Conservation (phyloP, 108 stramenopile species). For the Schizochytrium sp. region DNA sequence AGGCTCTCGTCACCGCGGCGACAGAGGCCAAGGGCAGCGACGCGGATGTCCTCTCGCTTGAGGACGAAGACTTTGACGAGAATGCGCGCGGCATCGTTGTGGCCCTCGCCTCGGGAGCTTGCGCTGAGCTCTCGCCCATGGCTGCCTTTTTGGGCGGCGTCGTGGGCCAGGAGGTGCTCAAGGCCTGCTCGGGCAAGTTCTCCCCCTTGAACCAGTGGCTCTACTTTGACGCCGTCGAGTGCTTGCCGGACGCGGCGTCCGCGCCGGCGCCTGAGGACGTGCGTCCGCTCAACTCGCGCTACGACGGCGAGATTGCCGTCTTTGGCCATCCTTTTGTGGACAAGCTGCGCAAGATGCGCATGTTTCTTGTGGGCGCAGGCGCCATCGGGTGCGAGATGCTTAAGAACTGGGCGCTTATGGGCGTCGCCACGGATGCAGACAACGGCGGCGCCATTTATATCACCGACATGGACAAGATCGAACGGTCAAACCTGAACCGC, state of each 20-base stretch:
- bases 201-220: constrained; percentile 89
- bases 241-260: constrained; percentile 52
- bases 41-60: not conserved
- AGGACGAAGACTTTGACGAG: constrained; percentile 53
- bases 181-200: constrained; percentile 96
- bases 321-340: constrained; percentile 32
- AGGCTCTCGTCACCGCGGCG: not conserved
- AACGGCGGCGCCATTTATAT: constrained; percentile 52
- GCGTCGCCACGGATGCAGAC: constrained; percentile 59
- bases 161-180: constrained; percentile 97
- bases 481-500: constrained; percentile 85
- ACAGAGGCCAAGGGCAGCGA: not conserved
- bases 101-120: constrained; percentile 70
- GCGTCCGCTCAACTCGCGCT: constrained; percentile 24
- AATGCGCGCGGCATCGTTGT: not conserved
- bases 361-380: constrained; percentile 92
- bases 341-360: constrained; percentile 8
- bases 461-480: constrained; percentile 99
- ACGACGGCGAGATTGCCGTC: constrained; percentile 45
- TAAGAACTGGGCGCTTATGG: constrained; percentile 99
- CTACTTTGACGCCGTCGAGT: constrained; percentile 91
- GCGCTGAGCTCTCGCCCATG: constrained; percentile 82
- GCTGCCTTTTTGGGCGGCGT: constrained; percentile 89
- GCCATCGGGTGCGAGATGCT: constrained; percentile 99
- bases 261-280: constrained; percentile 27